Conservation (phyloP, 2,329 filamentous ascomycete genomes). For the Curvularia sp. region DNA sequence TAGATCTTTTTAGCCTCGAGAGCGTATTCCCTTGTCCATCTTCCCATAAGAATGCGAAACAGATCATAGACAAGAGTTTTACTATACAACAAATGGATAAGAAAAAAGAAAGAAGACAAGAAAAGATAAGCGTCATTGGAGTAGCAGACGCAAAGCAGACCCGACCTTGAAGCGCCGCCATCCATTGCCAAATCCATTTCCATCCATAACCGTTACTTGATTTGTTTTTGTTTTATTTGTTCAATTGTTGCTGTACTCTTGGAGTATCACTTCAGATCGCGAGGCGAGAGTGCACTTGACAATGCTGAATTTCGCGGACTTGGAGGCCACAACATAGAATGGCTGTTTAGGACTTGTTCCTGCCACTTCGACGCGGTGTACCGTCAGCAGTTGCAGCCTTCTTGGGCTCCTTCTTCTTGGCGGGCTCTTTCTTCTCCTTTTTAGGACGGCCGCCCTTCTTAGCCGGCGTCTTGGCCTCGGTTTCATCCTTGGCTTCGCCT, state of each 20-base stretch:
- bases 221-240: not conserved
- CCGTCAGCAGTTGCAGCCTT: constrained; percentile 59
- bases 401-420: constrained; percentile 56
- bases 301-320: not conserved
- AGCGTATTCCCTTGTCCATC: not conserved
- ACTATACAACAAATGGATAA: constrained; percentile 6
- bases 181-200: constrained; percentile 6
- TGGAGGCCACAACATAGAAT: not conserved
- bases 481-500: constrained; percentile 37
- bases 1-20: not conserved
- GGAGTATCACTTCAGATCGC: not conserved
- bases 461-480: constrained; percentile 37
- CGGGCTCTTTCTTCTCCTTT: constrained; percentile 52
- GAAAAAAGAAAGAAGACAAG: not conserved
- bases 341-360: constrained; percentile 45
- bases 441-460: constrained; percentile 53
- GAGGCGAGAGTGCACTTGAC: not conserved
- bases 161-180: constrained; percentile 10
- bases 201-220: constrained; percentile 8
- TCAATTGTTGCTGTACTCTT: constrained; percentile 3
- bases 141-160: constrained; percentile 3
- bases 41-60: not conserved
- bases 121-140: not conserved
- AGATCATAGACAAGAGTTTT: constrained; percentile 1
- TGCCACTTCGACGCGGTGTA: constrained; percentile 56